Evolutionary conservation across 441 rosid species (phyloP), one percentile per base, ranked within the genome.

Genomic region (Gossypium schwendimanii): DNA sequence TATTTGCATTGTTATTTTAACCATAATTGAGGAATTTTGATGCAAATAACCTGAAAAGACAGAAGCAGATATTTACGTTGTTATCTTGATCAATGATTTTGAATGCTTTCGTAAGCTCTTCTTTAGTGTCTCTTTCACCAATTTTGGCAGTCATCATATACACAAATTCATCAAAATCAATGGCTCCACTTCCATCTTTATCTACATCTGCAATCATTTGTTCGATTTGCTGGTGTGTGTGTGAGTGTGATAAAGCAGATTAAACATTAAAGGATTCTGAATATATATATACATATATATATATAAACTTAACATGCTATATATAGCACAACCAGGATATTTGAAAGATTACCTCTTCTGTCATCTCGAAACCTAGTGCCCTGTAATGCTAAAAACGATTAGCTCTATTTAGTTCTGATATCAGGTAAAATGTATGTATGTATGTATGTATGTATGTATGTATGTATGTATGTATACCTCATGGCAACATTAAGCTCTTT

Each of bases 201-300:
- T 95, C 99, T 44, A 95, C 99, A 77, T 93, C 99, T 14, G 91
- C 91, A 82, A 95, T 95, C 98, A 95, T 95, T 91, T 95, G 88
- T 21, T 80, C 67, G 80, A 92, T 92, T 92, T 92, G 97, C 96
- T 90, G 84, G 66, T 72, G 58, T 7, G 58, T 15, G 23, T 8
- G 18, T n/a, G 54, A 3, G 8, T 0, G 66, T 20, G 17, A 6
- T 36, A 71, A 69, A 78, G n/a, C 59, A 68, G n/a, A 50, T 15
- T 10, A 68, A 39, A 57, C n/a, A 39, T 79, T 28, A 28, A 63
- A 76, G 75, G 17, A n/a, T 53, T 18, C 63, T 9, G 57, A 60
- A 52, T 53, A 28, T 24, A 3, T 26, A 26, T 26, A 26, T 0
- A 23, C n/a, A n/a, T 24, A 24, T 23, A 21, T 36, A 28, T 28